These are phyloP conservation scores for Podaxis sp. DNA, from an alignment of 768 basidiomycete genomes.

Conservation along the genomic window DNA sequence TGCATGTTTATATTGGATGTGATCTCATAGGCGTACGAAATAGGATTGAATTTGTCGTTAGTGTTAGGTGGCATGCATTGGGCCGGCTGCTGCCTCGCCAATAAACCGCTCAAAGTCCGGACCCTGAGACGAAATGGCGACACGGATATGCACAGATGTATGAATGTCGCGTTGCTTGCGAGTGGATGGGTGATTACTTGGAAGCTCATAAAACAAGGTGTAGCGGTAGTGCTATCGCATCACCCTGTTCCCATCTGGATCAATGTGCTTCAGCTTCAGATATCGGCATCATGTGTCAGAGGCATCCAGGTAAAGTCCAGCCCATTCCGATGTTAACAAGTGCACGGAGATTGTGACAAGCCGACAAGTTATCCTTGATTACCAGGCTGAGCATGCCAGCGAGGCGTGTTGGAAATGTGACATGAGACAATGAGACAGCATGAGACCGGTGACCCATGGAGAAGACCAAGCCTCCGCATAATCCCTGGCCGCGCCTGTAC, in stretches of 20 bases:
- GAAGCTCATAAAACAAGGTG: no score
- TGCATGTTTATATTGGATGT: constrained; percentile 7
- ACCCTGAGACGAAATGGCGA: background rate
- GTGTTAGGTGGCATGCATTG: background rate
- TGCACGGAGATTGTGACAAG: background rate
- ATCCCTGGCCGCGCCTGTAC: no score
- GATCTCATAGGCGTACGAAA: constrained; percentile 4
- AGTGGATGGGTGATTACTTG: background rate
- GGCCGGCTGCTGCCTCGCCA: background rate
- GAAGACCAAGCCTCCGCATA: background rate
- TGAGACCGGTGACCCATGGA: background rate
- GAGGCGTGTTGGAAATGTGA: background rate
- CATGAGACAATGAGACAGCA: background rate
- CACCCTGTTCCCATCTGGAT: background rate
- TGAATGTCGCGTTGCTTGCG: background rate
- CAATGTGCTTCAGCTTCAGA: background rate
- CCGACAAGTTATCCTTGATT: background rate
- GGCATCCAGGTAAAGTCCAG: background rate
- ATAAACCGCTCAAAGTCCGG: background rate
- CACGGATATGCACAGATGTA: background rate
- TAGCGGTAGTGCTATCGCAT: no score
- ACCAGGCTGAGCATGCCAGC: background rate
- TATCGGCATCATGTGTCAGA: background rate
- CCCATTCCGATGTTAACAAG: background rate
- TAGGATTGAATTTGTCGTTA: background rate